phyloP scores from a whole-genome alignment of 2,329 filamentous ascomycete genomes.

The Chrysosporium keratinophilum region DNA sequence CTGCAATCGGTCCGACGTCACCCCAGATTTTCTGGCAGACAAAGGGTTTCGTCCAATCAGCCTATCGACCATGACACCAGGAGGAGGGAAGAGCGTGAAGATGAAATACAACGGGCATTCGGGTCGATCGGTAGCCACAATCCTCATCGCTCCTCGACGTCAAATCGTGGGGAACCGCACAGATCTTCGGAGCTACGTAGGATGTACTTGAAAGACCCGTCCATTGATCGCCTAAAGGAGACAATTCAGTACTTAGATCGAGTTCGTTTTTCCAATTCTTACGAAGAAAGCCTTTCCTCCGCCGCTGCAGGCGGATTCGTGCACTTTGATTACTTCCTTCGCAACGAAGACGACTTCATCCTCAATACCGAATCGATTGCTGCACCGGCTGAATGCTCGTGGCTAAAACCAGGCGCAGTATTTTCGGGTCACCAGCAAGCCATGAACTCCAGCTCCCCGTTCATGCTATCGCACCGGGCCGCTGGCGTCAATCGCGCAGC shows the following conservation, averaged over 20 bases:
- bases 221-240: constrained; percentile 41
- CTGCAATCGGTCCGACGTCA: constrained; percentile 35
- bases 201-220: constrained; percentile 27
- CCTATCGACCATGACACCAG: constrained; percentile 27
- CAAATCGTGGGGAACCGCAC: constrained; percentile 22
- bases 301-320: constrained; percentile 46
- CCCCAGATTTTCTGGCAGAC: constrained; percentile 28
- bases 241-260: constrained; percentile 53
- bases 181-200: constrained; percentile 29
- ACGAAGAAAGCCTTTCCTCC: constrained; percentile 45
- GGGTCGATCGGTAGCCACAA: background rate
- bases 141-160: background rate
- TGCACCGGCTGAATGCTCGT: constrained; percentile 47
- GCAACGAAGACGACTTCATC: constrained; percentile 48
- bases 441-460: constrained; percentile 25
- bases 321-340: constrained; percentile 43
- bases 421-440: constrained; percentile 55
- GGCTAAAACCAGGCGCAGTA: constrained; percentile 51
- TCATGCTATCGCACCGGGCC: constrained; percentile 24
- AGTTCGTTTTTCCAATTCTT: constrained; percentile 44
- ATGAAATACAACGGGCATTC: background rate
- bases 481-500: constrained; percentile 21
- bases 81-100: constrained; percentile 9
- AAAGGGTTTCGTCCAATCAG: constrained; percentile 33
- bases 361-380: constrained; percentile 44